These are phyloP conservation scores for Lipomyces oligophaga DNA, from an alignment of 805 yeast genomes.

Conservation along the genomic window DNA sequence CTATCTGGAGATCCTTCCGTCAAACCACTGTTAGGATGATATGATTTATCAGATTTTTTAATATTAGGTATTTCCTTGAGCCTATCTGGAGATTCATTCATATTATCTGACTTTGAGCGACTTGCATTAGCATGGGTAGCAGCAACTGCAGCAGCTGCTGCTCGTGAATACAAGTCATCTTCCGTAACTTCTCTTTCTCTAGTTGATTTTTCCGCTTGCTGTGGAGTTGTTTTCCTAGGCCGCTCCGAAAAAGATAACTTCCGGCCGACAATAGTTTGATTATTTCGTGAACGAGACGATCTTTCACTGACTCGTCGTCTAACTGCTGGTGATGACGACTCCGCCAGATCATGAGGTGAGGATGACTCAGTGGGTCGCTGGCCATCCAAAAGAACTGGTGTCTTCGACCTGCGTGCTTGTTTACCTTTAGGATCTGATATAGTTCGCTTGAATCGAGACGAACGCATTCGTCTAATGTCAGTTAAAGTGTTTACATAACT, in stretches of 20 bases:
- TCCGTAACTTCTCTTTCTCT: not conserved
- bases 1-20: not conserved
- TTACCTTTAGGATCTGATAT: slow-evolving; percentile 46
- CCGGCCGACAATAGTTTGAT: too few relatives aligned
- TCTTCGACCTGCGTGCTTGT: slow-evolving; percentile 57
- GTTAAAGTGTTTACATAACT: slow-evolving; percentile 63
- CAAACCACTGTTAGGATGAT: not conserved
- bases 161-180: not conserved
- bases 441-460: slow-evolving; percentile 58
- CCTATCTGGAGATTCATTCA: not conserved
- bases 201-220: too few relatives aligned
- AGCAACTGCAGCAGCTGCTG: not conserved
- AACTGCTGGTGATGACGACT: not conserved
- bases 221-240: too few relatives aligned
- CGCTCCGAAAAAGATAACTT: too few relatives aligned
- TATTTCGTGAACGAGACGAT: not conserved
- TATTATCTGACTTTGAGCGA: not conserved
- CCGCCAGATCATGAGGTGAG: not conserved
- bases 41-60: too few relatives aligned
- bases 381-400: slow-evolving; percentile 37
- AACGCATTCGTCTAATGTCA: slow-evolving; percentile 72
- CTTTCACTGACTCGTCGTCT: not conserved
- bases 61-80: too few relatives aligned
- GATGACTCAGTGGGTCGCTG: slow-evolving; percentile 2
- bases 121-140: not conserved